phyloP scores from a whole-genome alignment of 1,284 basidiomycete genomes.

The Anthracocystis panici-leucophaei region DNA sequence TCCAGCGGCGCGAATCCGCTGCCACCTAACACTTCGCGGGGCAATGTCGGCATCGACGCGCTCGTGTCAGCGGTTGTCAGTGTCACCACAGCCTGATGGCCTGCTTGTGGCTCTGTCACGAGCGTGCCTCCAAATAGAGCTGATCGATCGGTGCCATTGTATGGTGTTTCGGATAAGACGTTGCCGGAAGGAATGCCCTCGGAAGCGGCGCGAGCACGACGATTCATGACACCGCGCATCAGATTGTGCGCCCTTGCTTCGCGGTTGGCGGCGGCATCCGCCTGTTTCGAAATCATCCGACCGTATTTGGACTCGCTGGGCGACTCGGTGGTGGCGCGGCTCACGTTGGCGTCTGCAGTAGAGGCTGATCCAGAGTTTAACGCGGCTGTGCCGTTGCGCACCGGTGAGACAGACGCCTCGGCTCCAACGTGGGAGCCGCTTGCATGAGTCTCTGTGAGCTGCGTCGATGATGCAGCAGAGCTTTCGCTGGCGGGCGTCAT shows the following conservation, averaged over 20 bases:
- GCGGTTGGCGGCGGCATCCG: conserved; percentile 29
- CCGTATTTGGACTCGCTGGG: conserved; percentile 41
- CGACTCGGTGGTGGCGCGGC: conserved; percentile 33
- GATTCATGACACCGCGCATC: conserved; percentile 40
- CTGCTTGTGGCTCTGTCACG: conserved; percentile 17
- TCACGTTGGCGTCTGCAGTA: conserved; percentile 2
- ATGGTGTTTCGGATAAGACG: conserved; percentile 21
- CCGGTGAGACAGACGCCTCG: conserved; percentile 12
- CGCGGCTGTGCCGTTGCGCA: conserved; percentile 16
- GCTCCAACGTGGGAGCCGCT: background rate
- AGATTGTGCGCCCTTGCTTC: conserved; percentile 29
- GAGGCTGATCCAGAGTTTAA: conserved; percentile 6
- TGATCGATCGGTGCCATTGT: conserved; percentile 4
- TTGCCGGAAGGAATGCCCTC: conserved; percentile 37
- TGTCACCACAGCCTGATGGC: conserved; percentile 14
- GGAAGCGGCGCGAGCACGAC: conserved; percentile 41
- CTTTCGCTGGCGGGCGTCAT: conserved; percentile 30
- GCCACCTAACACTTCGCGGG: conserved; percentile 22
- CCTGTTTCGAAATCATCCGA: conserved; percentile 32
- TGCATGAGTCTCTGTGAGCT: background rate
- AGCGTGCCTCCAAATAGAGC: conserved; percentile 8
- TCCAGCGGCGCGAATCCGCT: conserved; percentile 51
- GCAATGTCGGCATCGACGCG: conserved; percentile 2
- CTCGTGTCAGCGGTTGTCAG: conserved; percentile 9
- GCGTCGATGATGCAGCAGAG: conserved; percentile 13